Evolutionary conservation across 2,329 filamentous ascomycete species (phyloP).

Genomic region (Venturia pyrina): DNA sequence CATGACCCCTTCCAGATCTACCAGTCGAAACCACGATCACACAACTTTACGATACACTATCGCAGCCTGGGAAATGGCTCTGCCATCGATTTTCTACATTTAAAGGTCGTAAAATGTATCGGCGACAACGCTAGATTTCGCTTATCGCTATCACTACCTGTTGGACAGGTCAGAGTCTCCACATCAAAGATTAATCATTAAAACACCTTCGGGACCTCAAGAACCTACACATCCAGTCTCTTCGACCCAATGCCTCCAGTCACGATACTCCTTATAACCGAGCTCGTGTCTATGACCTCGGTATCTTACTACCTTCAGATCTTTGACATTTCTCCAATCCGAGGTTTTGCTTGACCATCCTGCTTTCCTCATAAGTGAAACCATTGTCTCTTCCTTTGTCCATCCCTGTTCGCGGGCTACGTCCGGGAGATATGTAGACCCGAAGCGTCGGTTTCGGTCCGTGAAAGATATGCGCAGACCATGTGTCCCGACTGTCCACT

Average conservation of each 20-base stretch:
- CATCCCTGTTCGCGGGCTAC: constrained; percentile 89
- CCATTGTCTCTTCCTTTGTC: constrained; percentile 83
- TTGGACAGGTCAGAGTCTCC: not conserved
- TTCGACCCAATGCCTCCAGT: constrained; percentile 67
- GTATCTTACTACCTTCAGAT: constrained; percentile 72
- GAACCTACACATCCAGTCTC: constrained; percentile 11
- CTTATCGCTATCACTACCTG: not conserved
- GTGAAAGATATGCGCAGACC: constrained; percentile 79
- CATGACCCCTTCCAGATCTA: too few relatives aligned
- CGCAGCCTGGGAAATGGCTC: not conserved
- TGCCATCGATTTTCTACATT: not conserved
- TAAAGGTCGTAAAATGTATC: not conserved
- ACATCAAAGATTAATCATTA: not conserved
- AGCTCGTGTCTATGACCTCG: constrained; percentile 71
- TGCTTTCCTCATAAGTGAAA: constrained; percentile 87
- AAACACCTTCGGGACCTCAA: not conserved
- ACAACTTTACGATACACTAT: too few relatives aligned
- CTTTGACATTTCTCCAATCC: constrained; percentile 64
- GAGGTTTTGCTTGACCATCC: constrained; percentile 65
- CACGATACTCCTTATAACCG: constrained; percentile 63
- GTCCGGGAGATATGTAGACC: constrained; percentile 85
- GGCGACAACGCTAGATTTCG: not conserved
- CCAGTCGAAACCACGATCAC: too few relatives aligned
- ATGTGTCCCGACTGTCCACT: constrained; percentile 81
- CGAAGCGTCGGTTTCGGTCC: constrained; percentile 62